Conservation (phyloP, 768 basidiomycete species). For the Kwoniella botswanensis region DNA sequence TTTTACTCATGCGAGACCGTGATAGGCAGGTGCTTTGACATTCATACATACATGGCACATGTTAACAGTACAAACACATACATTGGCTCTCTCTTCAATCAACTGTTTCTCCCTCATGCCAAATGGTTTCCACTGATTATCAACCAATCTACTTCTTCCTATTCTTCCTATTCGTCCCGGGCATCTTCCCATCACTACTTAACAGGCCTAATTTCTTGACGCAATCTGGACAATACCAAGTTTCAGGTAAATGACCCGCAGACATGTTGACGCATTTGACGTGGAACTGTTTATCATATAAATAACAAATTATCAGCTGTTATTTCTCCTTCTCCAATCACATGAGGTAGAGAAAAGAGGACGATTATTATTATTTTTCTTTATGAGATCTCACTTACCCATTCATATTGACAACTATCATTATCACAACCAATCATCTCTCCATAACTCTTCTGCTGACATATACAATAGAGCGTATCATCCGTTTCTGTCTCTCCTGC, state of each 20-base stretch:
- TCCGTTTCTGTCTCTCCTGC: conserved; percentile 61
- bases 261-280: conserved; percentile 68
- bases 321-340: conserved; percentile 3
- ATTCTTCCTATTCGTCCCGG: conserved; percentile 43
- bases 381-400: conserved; percentile 67
- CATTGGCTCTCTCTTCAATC: too few species aligned
- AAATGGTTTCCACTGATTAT: too few species aligned
- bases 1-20: too few species aligned
- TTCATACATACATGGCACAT: too few species aligned
- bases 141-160: conserved; percentile 34
- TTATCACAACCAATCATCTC: conserved; percentile 96
- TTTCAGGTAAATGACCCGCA: conserved; percentile 64
- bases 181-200: conserved; percentile 44
- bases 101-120: too few species aligned
- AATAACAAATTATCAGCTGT: neutral
- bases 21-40: too few species aligned
- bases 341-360: neutral
- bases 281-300: conserved; percentile 64
- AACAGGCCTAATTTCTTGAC: conserved; percentile 55
- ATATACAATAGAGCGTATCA: conserved; percentile 80
- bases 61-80: too few species aligned
- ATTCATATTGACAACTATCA: conserved; percentile 78
- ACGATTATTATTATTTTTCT: too few species aligned
- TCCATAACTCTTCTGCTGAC: conserved; percentile 80
- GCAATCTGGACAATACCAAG: conserved; percentile 69